Percentiles rank a stretch among this genome's conserved stretches.
These are phyloP conservation scores for Epichloe sp. DNA, from an alignment of 2,329 filamentous ascomycete genomes.

Conservation along the genomic window DNA sequence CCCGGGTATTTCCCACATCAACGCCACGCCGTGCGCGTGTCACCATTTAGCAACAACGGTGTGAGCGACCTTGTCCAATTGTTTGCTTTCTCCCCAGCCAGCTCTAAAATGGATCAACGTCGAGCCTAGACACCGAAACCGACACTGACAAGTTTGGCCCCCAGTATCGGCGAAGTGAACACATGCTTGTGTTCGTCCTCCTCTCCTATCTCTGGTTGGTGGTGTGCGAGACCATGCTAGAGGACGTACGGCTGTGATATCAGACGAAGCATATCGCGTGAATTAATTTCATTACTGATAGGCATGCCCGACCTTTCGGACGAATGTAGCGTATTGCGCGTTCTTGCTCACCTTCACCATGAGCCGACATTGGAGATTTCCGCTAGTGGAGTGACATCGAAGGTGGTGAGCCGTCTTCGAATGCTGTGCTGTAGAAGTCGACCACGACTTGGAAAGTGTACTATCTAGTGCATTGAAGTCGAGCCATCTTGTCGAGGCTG, in stretches of 20 bases:
- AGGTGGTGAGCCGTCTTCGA: not conserved
- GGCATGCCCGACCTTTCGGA: not conserved
- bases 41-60: constrained; percentile 2
- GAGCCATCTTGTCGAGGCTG: not conserved
- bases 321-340: not conserved
- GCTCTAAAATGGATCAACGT: not conserved
- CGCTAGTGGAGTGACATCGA: not conserved
- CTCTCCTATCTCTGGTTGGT: not conserved
- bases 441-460: not conserved
- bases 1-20: not conserved
- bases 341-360: not conserved
- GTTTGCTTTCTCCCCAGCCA: constrained; percentile 5
- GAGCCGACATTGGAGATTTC: not conserved
- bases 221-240: not conserved
- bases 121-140: not conserved
- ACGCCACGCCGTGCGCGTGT: constrained; percentile 5
- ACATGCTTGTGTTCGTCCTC: not conserved
- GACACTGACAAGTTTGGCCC: constrained; percentile 1
- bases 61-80: constrained; percentile 4
- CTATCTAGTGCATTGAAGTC: not conserved
- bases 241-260: not conserved
- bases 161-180: not conserved
- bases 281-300: not conserved
- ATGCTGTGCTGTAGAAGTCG: not conserved
- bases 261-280: not conserved